A percentile compares a stretch with the other conserved stretches of the same genome.
Evolutionary conservation across 768 basidiomycete species (phyloP).

Genomic region (Hygrophorus pudorinus): DNA sequence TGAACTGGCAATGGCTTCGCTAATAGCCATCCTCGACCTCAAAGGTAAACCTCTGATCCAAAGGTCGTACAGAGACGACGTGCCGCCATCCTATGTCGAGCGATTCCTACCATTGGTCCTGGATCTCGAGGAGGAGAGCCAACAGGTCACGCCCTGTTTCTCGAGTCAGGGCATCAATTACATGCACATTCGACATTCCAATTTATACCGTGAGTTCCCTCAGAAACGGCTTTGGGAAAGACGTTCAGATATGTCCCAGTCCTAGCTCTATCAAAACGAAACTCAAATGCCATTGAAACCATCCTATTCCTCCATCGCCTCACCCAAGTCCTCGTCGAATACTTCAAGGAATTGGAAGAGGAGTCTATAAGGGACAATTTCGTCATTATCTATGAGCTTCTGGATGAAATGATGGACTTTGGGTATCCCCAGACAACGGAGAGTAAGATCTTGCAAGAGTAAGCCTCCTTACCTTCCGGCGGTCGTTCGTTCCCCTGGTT

Average conservation of each 20-base stretch:
- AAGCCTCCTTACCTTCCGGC: conserved; percentile 18
- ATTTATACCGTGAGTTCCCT: conserved; percentile 78
- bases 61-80: conserved; percentile 93
- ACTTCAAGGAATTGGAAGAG: conserved; percentile 99
- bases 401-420: conserved; percentile 99
- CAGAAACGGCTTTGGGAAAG: no score
- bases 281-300: conserved; percentile 91
- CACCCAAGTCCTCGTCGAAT: conserved; percentile 87
- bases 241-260: conserved; percentile 59
- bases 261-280: conserved; percentile 90
- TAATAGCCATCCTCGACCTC: conserved; percentile 93
- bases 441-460: conserved; percentile 98
- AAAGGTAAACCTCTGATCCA: conserved; percentile 99
- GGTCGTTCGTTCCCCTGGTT: neutral
- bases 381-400: conserved; percentile 96
- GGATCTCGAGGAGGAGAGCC: conserved; percentile 95
- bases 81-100: conserved; percentile 81
- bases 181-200: conserved; percentile 97
- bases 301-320: conserved; percentile 95
- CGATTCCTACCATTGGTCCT: conserved; percentile 88
- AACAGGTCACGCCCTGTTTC: conserved; percentile 94
- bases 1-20: conserved; percentile 32
- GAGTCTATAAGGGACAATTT: conserved; percentile 99
- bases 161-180: conserved; percentile 93
- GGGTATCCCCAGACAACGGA: conserved; percentile 99